A percentile compares a stretch with the other conserved stretches of the same genome.
These are phyloP conservation scores for Beauveria australis DNA, from an alignment of 2,329 filamentous ascomycete species.

Conservation along the genomic window DNA sequence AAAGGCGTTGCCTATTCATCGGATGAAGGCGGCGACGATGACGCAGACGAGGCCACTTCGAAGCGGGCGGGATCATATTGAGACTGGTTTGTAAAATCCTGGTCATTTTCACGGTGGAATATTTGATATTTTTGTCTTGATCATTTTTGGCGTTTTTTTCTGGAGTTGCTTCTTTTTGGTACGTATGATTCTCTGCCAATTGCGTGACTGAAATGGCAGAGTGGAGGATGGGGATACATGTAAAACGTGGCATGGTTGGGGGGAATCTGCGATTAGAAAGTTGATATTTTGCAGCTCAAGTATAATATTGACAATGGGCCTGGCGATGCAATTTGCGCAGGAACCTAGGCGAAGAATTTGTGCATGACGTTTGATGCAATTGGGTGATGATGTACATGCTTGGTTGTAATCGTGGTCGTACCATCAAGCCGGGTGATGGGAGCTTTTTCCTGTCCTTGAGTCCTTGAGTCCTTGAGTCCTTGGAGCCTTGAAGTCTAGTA, in stretches of 20 bases:
- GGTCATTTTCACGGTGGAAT: neutral
- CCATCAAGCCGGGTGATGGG: neutral
- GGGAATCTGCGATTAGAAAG: neutral
- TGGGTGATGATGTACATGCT: neutral
- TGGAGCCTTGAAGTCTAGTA: too few relatives aligned
- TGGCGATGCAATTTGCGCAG: neutral
- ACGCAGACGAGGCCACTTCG: constrained; percentile 21
- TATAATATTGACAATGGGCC: neutral
- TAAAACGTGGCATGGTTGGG: neutral
- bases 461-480: neutral
- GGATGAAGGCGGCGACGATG: constrained; percentile 26
- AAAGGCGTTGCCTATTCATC: constrained; percentile 35
- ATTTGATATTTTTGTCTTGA: neutral
- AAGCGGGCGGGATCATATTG: constrained; percentile 36
- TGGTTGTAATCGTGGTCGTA: neutral
- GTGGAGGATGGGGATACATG: neutral
- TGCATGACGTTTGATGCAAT: neutral
- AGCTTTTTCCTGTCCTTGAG: neutral
- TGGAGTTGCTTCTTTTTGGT: neutral
- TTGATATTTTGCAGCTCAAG: neutral
- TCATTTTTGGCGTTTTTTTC: neutral
- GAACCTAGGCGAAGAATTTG: neutral
- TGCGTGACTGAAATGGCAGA: neutral
- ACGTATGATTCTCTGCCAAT: neutral
- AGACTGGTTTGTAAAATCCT: constrained; percentile 1